phyloP scores from a whole-genome alignment of 1,139 yeast species.

The Pichia sp. region DNA sequence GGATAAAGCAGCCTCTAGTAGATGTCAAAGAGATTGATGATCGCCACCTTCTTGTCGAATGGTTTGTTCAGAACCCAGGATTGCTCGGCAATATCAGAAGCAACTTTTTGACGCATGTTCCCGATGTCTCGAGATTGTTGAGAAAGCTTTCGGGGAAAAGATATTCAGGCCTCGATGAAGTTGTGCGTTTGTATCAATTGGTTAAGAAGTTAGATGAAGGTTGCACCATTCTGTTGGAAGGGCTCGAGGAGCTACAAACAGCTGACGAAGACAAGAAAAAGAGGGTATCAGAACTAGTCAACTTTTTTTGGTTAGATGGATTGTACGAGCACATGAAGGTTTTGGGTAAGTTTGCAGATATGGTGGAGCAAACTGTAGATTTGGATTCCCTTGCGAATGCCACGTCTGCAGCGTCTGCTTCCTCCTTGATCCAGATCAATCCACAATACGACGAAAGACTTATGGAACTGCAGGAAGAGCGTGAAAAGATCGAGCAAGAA shows the following conservation, averaged over 20 bases:
- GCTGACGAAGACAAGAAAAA: constrained; percentile 24
- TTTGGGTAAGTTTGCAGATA: constrained; percentile 67
- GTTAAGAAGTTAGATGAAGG: constrained; percentile 67
- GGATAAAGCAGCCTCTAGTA: constrained; percentile 94
- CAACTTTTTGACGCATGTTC: constrained; percentile 66
- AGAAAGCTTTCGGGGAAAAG: constrained; percentile 52
- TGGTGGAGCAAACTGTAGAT: constrained; percentile 91
- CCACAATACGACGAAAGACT: constrained; percentile 86
- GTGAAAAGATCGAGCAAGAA: constrained; percentile 50
- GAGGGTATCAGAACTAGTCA: constrained; percentile 35
- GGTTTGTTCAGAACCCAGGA: constrained; percentile 64
- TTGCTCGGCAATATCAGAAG: constrained; percentile 62
- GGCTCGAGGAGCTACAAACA: constrained; percentile 35
- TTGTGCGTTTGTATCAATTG: constrained; percentile 83
- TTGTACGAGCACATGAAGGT: constrained; percentile 46
- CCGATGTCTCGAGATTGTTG: constrained; percentile 73
- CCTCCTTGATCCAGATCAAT: constrained; percentile 74
- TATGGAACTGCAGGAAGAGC: constrained; percentile 51
- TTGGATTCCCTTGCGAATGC: constrained; percentile 65
- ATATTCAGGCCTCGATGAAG: constrained; percentile 63
- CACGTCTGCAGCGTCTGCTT: constrained; percentile 29
- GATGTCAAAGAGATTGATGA: constrained; percentile 52
- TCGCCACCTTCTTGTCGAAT: constrained; percentile 71
- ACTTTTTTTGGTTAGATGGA: constrained; percentile 55
- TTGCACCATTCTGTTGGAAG: constrained; percentile 44